Conservation (phyloP, 768 basidiomycete species). For the Tricholoma sp. region DNA sequence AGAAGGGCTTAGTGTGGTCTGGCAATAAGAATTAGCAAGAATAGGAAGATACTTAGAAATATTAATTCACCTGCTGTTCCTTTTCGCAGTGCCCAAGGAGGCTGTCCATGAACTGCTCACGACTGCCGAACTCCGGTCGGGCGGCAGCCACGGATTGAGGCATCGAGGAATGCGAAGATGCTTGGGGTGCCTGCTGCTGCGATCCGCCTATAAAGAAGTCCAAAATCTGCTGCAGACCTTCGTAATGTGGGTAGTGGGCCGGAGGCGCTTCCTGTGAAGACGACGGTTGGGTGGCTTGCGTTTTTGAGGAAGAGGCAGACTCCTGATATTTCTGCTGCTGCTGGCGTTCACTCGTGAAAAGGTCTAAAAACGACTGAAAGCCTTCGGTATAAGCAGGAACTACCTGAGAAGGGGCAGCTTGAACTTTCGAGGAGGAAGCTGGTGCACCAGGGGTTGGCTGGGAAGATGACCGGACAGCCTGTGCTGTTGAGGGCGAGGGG, state of each 20-base stretch:
- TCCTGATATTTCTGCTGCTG: neutral
- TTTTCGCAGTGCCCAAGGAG: neutral
- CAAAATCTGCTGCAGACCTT: conserved; percentile 9
- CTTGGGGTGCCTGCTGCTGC: neutral
- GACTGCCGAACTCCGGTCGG: neutral
- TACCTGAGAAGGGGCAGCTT: neutral
- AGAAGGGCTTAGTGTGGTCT: conserved; percentile 1
- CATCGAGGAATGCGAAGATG: conserved; percentile 1
- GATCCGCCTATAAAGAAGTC: conserved; percentile 8
- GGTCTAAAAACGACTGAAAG: neutral
- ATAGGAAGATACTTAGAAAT: neutral
- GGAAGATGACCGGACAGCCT: neutral
- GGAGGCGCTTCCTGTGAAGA: neutral
- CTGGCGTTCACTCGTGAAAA: neutral
- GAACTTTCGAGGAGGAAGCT: neutral
- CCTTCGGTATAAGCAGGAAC: neutral
- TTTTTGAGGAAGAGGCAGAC: neutral
- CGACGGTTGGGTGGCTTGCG: neutral
- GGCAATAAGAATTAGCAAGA: neutral
- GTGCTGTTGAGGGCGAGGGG: neutral
- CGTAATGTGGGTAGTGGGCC: neutral
- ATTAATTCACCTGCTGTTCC: neutral
- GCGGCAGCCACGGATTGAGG: neutral
- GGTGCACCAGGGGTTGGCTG: neutral
- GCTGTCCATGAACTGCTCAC: neutral